Percentiles rank a stretch among this genome's conserved stretches.
phyloP scores from a whole-genome alignment of 169 alveolate species.

The Eimeria praecox region DNA sequence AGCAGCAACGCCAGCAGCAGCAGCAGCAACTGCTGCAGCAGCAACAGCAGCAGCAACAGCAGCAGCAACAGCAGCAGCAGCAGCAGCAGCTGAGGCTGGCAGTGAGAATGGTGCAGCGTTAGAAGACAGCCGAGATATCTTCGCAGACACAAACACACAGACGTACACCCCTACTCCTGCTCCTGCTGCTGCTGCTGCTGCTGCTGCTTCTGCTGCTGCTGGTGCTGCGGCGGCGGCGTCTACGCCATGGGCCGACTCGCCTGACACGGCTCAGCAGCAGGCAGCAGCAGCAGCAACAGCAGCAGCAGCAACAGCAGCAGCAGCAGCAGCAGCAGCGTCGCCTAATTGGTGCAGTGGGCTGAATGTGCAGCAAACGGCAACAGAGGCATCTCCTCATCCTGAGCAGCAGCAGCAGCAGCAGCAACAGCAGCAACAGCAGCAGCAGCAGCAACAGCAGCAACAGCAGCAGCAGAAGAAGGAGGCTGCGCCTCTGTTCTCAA shows the following conservation, averaged over 20 bases:
- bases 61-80: not conserved
- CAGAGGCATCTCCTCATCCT: not conserved
- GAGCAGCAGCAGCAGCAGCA: conserved; percentile 11
- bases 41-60: not conserved
- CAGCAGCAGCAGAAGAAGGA: not conserved
- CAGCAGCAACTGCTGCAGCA: no score
- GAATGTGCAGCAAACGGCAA: not conserved
- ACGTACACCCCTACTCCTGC: not conserved
- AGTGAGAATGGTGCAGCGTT: no score
- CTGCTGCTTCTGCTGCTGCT: not conserved
- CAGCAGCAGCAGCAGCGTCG: conserved; percentile 25
- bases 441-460: not conserved
- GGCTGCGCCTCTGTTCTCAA: not conserved
- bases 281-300: not conserved
- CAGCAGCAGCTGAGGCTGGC: not conserved
- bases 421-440: not conserved
- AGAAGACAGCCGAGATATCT: no score
- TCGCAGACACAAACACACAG: not conserved
- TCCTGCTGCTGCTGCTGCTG: not conserved
- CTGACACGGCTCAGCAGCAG: not conserved
- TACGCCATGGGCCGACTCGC: not conserved
- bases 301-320: not conserved
- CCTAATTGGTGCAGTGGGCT: not conserved
- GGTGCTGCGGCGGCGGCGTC: conserved; percentile 19
- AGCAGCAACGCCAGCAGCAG: not conserved